phyloP scores from a whole-genome alignment of 1,284 basidiomycete species.

The Naganishia albida region DNA sequence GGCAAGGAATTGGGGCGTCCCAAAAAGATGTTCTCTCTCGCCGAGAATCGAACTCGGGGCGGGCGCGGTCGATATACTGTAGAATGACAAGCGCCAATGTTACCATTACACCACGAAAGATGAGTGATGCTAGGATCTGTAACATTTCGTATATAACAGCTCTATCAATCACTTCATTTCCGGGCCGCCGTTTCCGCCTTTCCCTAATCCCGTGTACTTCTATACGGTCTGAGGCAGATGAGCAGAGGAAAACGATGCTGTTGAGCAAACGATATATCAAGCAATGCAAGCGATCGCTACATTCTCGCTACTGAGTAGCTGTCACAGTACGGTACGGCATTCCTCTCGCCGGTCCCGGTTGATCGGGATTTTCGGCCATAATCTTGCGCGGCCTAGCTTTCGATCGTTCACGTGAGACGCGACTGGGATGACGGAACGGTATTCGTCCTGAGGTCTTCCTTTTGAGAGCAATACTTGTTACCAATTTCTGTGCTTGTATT shows the following conservation, averaged over 20 bases:
- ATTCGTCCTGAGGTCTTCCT: background rate
- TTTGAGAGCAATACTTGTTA: background rate
- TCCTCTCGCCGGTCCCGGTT: background rate
- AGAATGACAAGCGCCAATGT: slow-evolving; percentile 18
- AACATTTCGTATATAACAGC: too few relatives aligned
- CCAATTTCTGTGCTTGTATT: background rate
- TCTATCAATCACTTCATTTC: too few relatives aligned
- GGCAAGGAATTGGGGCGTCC: too few relatives aligned
- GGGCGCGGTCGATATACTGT: background rate
- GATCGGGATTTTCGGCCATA: slow-evolving; percentile 27
- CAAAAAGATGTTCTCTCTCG: slow-evolving; percentile 1
- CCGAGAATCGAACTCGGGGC: slow-evolving; percentile 17
- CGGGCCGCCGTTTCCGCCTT: too few relatives aligned
- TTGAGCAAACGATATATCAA: too few relatives aligned
- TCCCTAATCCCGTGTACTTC: too few relatives aligned
- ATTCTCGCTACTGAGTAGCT: too few relatives aligned
- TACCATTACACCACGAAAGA: slow-evolving; percentile 23
- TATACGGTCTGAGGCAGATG: too few relatives aligned
- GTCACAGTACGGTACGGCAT: slow-evolving; percentile 9
- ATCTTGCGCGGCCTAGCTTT: background rate
- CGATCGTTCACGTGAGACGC: slow-evolving; percentile 23
- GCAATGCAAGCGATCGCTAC: too few relatives aligned
- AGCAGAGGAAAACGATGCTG: too few relatives aligned
- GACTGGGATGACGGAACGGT: slow-evolving; percentile 20
- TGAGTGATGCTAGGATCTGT: background rate